phyloP scores from a whole-genome alignment of 352 stramenopile genomes.

The Paralagenidium karlingii region DNA sequence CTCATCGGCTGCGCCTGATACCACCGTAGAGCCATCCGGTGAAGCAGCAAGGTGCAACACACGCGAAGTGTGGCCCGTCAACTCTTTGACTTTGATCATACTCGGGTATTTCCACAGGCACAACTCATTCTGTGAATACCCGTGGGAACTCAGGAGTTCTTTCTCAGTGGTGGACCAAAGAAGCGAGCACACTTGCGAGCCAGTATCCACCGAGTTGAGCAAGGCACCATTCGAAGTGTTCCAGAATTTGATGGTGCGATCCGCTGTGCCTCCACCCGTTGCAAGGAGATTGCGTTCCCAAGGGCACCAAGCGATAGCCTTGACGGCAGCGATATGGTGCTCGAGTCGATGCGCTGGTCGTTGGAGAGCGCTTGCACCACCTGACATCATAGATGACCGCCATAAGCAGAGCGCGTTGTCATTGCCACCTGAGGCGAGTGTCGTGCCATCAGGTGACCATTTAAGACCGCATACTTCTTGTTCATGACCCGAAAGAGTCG shows the following conservation, averaged over 20 bases:
- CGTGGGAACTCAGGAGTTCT: slow-evolving; percentile 85
- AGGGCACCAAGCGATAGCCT: slow-evolving; percentile 89
- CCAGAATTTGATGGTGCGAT: slow-evolving; percentile 93
- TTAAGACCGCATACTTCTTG: slow-evolving; percentile 90
- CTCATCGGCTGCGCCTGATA: slow-evolving; percentile 96
- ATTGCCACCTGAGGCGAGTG: slow-evolving; percentile 84
- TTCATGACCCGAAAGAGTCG: slow-evolving; percentile 63
- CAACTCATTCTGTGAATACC: slow-evolving; percentile 88
- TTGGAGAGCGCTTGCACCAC: slow-evolving; percentile 24
- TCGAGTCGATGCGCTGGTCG: slow-evolving; percentile 77
- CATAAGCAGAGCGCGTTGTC: slow-evolving; percentile 89
- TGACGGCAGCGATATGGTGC: slow-evolving; percentile 91
- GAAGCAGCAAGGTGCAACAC: slow-evolving; percentile 84
- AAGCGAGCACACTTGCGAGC: slow-evolving; percentile 86
- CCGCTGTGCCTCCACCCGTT: slow-evolving; percentile 85
- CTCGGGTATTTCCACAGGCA: slow-evolving; percentile 91
- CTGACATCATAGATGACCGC: slow-evolving; percentile 31
- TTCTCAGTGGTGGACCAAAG: slow-evolving; percentile 58
- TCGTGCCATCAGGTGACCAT: slow-evolving; percentile 83
- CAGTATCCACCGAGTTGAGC: slow-evolving; percentile 89
- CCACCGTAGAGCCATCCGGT: slow-evolving; percentile 93
- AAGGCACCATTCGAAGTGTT: slow-evolving; percentile 77
- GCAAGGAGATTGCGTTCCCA: slow-evolving; percentile 85
- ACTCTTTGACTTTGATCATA: slow-evolving; percentile 88
- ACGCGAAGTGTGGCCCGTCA: slow-evolving; percentile 84